Base-by-base conservation (phyloP, 257 asterid species). In the Solanum neorickii region DNA sequence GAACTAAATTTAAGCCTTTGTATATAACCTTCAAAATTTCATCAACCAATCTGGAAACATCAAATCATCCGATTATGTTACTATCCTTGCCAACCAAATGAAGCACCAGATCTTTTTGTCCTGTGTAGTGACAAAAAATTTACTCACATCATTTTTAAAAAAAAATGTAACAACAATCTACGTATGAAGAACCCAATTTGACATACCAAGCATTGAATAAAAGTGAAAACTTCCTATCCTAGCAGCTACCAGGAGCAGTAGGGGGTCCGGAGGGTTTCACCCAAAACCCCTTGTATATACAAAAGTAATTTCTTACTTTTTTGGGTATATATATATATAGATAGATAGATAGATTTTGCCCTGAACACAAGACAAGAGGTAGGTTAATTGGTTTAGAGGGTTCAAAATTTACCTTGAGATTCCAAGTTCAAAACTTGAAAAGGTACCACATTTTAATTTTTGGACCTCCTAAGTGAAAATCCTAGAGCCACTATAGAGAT, bases 31-130 rank as follows among this genome's bases (percentile, higher is more conserved):
- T 78, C 31, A 73, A 46, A 27, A 86, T 35, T 62, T 65, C 87
- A 62, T 60, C 23, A 21, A 33, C 49, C 47, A 52, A 69, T 46
- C 86, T 25, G 83, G 44, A 83, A 83, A 3, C 33, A 89, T 21
- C 47, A 11, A 44, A 42, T 13, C 69, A 46, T 86, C 66, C 31
- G 1, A 49, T 29, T 49, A 18, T 1, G 18, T 10, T 82, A 82
- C 85, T 86, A n/a, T 86, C 85, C 72, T 88, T 72, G 41, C 73
- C 84, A n/a, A 77, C 87, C 65, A 80, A 37, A 80, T 13, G 42
- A 69, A 86, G 82, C 85, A 8, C 27, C 35, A 41, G 77, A 25
- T 49, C 84, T 60, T 85, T 42, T 75, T 7, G 20, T 15, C 44
- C 75, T 52, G 12, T 83, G 84, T 31, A n/a, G 33, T 35, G 56